Base-by-base conservation (phyloP, 495 filamentous ascomycete genomes). In the Astrothelium subdiscretum region DNA sequence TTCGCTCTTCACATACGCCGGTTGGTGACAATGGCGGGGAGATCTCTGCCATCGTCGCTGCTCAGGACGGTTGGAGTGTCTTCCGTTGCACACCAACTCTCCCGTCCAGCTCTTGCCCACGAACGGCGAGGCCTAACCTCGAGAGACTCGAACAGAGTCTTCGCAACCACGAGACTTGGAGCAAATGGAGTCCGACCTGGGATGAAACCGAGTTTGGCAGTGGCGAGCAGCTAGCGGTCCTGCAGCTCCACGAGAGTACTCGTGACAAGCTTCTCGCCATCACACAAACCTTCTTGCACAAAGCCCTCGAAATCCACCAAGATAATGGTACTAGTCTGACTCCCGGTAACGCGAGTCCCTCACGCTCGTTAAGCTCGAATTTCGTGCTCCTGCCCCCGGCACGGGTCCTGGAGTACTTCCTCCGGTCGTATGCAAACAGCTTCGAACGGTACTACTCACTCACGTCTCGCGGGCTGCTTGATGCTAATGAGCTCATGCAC, bases 201-300 rank as follows among this genome's bases (percentile, higher is more conserved):
- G 68, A 82, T 42, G 80, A 82, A 32, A 72, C 75, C 2, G 79
- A 82, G 48, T 69, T 79, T 59, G 70, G 76, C 26, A 73, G 72
- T 5, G 76, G 80, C 10, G 77, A 79, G 26, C 75, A 78, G 10
- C 69, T 85, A 31, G 74, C 72, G 3, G 68, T 79, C 13, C 71
- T 70, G 61, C 66, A 62, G 24, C 32, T 76, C 31, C 71, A 71
- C 42, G 74, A 76, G 59, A 64, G 73, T 29, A 81, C 82, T 35
- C 77, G 83, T n/a, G 83, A 86, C 67, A 83, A 80, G 71, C 77
- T 86, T 59, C 77, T 85, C 18, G 83, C 81, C 43, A 84, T 85
- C 57, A 84, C 83, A 10, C 83, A 85, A 63, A 79, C 73, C 64
- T 86, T 85, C 68, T 74, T 86, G 10, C 80, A 84, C 71, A 85